These are phyloP conservation scores for Camellia oleifera DNA, from an alignment of 179 eudicot species.

Conservation along the genomic window DNA sequence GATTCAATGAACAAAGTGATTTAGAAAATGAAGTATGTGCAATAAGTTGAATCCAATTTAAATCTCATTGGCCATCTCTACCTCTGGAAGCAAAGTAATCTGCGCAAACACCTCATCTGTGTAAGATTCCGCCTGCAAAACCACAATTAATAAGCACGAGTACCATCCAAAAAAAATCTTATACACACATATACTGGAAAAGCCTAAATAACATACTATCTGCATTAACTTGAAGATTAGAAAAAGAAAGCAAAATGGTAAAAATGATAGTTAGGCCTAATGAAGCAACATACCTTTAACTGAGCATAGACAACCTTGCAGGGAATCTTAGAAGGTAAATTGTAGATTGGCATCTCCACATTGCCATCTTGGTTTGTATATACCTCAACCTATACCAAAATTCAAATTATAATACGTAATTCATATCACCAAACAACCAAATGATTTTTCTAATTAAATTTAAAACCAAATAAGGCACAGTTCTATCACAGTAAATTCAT, in stretches of 20 bases:
- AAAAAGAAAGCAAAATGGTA: not conserved
- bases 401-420: not conserved
- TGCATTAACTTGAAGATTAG: not conserved
- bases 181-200: not conserved
- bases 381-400: slow-evolving; percentile 41
- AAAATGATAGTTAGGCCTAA: not conserved
- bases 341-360: slow-evolving; percentile 38
- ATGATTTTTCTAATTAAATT: not conserved
- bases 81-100: slow-evolving; percentile 53
- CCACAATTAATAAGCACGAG: slow-evolving; percentile 9
- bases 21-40: not conserved
- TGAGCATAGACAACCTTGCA: slow-evolving; percentile 43
- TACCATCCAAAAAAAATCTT: not conserved
- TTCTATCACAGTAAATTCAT: not conserved
- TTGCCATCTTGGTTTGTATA: slow-evolving; percentile 40
- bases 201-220: not conserved
- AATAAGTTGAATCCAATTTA: not conserved
- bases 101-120: slow-evolving; percentile 69
- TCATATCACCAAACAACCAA: not conserved
- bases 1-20: not conserved
- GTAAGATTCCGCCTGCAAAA: slow-evolving; percentile 53
- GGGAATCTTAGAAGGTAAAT: slow-evolving; percentile 49
- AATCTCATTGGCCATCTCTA: slow-evolving; percentile 6
- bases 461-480: not conserved
- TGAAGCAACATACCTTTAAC: slow-evolving; percentile 30